These are phyloP conservation scores for Penicillium psychrofluorescens DNA, from an alignment of 495 filamentous ascomycete species.

Conservation along the genomic window DNA sequence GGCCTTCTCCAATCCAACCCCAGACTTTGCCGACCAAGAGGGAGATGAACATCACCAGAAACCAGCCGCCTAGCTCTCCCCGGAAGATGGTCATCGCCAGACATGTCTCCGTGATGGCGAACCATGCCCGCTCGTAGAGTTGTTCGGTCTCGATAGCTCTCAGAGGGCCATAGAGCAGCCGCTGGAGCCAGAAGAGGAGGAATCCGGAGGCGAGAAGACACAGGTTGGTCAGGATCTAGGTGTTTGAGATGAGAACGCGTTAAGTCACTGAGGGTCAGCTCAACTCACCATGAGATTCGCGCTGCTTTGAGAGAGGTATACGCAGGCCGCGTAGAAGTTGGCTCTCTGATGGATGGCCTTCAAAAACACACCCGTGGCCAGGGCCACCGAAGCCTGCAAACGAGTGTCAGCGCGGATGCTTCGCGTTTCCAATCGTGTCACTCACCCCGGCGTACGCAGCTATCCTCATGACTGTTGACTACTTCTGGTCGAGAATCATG, in stretches of 20 bases:
- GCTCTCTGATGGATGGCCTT: constrained; percentile 89
- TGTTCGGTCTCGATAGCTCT: constrained; percentile 94
- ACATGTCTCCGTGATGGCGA: constrained; percentile 91
- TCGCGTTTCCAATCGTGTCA: neutral
- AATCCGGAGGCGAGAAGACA: constrained; percentile 67
- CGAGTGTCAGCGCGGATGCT: constrained; percentile 10
- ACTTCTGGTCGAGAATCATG: constrained; percentile 25
- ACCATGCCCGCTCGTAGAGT: constrained; percentile 95
- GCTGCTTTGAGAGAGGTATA: constrained; percentile 93
- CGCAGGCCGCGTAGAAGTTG: constrained; percentile 96
- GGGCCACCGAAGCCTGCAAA: constrained; percentile 60
- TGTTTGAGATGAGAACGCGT: neutral
- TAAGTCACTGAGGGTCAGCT: neutral
- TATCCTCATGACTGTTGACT: constrained; percentile 40
- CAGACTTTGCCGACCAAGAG: constrained; percentile 93
- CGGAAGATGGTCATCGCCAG: constrained; percentile 99
- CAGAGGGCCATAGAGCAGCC: constrained; percentile 83
- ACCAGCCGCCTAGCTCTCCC: constrained; percentile 88
- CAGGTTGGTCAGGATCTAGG: constrained; percentile 81
- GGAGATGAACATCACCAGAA: constrained; percentile 89
- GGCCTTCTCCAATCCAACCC: constrained; percentile 94
- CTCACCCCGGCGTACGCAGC: constrained; percentile 47
- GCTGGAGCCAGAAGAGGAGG: constrained; percentile 79
- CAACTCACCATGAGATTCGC: constrained; percentile 78
- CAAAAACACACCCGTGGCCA: constrained; percentile 74